Evolutionary conservation across 108 stramenopile species (phyloP), one percentile per base, ranked within the genome.

Genomic region (Nannochloropsis salina): DNA sequence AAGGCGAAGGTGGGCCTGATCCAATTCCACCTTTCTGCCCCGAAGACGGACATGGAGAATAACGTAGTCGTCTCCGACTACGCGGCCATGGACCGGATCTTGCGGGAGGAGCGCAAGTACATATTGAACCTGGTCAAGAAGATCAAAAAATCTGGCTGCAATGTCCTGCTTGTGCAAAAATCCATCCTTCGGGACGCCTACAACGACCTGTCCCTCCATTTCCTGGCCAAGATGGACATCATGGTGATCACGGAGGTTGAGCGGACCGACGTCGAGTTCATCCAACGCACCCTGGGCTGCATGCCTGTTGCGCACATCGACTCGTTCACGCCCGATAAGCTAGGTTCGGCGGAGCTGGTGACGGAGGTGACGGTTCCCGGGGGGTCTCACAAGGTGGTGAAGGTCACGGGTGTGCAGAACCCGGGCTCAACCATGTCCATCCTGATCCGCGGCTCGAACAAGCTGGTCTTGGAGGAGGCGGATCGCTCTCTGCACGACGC

Each of bases 1-100:
- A 94, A 98, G 85, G 99, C 99, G 87, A 99, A 99, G 92, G 94
- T 90, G 11, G 84, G 88, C 10, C 83, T 88, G 42, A 86, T 85
- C 85, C 86, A 86, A 90, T 99, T 96, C 94, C 97, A 96, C 92
- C 94, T 99, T 31, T 95, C 95, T 15, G 99, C 99, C 42, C 99
- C 99, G 86, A 99, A 99, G 92, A 98, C 98, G 12, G 99, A 99
- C 92, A 99, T 99, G 96, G 99, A 99, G 94, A 98, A 98, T 92
- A 98, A 94, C 86, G 97, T 98, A 43, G 97, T 99, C 22, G 97
- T 99, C 42, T 93, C 92, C 18, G 99, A 99, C 91, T 99, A 99
- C 90, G 96, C 97, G 43, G 95, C 97, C 87, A 99, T 99, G 99
- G 99, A 99, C 91, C 95, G 99, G 20, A 95, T 99, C 83, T 92